Percentiles rank a stretch among this genome's conserved stretches.
Evolutionary conservation across 1,139 yeast species (phyloP).

Genomic region (Yamadazyma atlantica): DNA sequence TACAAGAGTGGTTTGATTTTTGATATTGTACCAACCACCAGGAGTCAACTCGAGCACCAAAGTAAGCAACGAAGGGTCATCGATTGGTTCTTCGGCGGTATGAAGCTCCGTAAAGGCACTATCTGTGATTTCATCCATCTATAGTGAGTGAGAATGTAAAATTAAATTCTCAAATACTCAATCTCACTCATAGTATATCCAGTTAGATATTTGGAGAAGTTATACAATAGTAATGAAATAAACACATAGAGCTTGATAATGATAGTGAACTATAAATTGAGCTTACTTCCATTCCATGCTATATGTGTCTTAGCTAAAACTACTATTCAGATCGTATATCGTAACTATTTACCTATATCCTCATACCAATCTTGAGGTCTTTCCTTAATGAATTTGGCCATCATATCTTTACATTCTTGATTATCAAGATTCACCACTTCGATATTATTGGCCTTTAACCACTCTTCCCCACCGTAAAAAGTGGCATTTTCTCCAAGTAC

Average conservation of each 20-base stretch:
- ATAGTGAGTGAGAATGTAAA: not conserved
- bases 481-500: constrained; percentile 87
- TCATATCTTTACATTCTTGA: constrained; percentile 66
- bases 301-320: too few relatives aligned
- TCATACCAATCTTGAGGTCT: constrained; percentile 85
- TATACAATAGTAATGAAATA: too few relatives aligned
- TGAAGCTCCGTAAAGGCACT: constrained; percentile 54
- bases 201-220: too few relatives aligned
- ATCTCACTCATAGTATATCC: too few relatives aligned
- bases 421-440: constrained; percentile 71
- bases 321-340: not conserved
- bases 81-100: constrained; percentile 37
- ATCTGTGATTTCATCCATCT: constrained; percentile 80
- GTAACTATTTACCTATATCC: constrained; percentile 68
- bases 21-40: constrained; percentile 64
- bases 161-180: not conserved
- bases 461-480: constrained; percentile 76
- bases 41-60: constrained; percentile 82
- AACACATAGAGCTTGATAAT: too few relatives aligned
- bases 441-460: constrained; percentile 62
- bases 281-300: too few relatives aligned
- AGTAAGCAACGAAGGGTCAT: constrained; percentile 79
- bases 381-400: constrained; percentile 74
- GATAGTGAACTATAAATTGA: too few relatives aligned
- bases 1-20: constrained; percentile 45